Evolutionary conservation across 768 basidiomycete genomes (phyloP), one percentile per base, ranked within the genome.

Genomic region (Trametes meyenii): DNA sequence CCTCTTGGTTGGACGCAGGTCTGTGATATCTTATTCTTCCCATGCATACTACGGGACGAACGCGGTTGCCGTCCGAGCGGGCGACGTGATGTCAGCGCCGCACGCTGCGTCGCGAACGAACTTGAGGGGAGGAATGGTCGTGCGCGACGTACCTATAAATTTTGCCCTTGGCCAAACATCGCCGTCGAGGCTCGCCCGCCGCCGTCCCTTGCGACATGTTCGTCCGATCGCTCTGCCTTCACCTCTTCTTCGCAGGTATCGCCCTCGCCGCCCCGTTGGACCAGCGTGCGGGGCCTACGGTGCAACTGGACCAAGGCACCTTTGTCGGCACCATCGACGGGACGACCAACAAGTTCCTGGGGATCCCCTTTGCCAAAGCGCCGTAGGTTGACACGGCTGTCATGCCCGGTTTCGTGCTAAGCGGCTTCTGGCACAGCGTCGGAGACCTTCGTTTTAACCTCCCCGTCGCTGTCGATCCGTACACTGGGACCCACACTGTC

Each of bases 401-500:
- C 36, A 46, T 33, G 19, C 33, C 33, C 35, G 19, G 1, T 35
- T 19, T 23, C 2, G 3, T 44, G 14, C 14, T 50, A 1, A 35
- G 16, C 17, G 49, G 19, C 29, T 13, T 13, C 40, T 54, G 7
- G 46, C 16, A 26, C 53, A 70, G 69, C 5, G 59, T 62, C 19
- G 67, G 67, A 10, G 58, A 68, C 54, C 62, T 68, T 13, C 69
- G 69, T 12, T 70, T 68, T 51, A 64, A 66, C 40, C 55, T 65
- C 10, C 69, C 69, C 23, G 63, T 63, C 16, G 38, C 69, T 14
- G 74, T 73, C 11, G 65, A 66, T 14, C 54, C 70, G 0, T 72
- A 78, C 63, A 67, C 55, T 1, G 76, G 77, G 10, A 64, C 75
- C 2, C 70, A 72, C 17, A 67, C 73, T n/a, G 80, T 77, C 11